Evolutionary conservation across 306 rosid species (phyloP).

Genomic region (Lathyrus aphaca): DNA sequence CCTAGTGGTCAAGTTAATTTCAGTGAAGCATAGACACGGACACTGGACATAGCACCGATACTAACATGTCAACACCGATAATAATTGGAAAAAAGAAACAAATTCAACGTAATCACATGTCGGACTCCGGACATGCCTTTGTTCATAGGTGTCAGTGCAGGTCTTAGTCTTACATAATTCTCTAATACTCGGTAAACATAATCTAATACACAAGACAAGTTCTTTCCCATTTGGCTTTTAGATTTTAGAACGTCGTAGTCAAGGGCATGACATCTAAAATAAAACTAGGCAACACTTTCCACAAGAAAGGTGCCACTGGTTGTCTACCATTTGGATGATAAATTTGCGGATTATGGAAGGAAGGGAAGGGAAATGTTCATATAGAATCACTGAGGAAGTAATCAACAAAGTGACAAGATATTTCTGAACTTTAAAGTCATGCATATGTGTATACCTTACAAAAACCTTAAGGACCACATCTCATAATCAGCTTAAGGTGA

Average conservation of each 20-base stretch:
- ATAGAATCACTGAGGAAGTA: not conserved
- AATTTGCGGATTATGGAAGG: not conserved
- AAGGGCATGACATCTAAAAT: not conserved
- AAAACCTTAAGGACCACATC: too few species aligned
- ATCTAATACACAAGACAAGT: not conserved
- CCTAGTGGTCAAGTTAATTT: not conserved
- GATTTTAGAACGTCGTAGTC: not conserved
- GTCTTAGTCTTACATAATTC: not conserved
- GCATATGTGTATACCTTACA: too few species aligned
- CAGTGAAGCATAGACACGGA: too few species aligned
- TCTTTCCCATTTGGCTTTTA: not conserved
- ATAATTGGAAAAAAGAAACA: too few species aligned
- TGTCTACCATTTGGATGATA: not conserved
- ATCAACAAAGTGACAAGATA: not conserved
- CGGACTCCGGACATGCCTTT: too few species aligned
- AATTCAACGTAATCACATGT: too few species aligned
- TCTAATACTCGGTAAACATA: not conserved
- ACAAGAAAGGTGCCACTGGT: not conserved
- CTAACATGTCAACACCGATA: too few species aligned
- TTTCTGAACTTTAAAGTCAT: not conserved
- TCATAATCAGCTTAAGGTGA: not conserved
- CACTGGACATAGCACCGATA: too few species aligned
- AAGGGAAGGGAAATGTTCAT: not conserved
- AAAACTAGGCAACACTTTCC: slow-evolving; percentile 8
- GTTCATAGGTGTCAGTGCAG: too few species aligned